Evolutionary conservation across 164 flowering plant genomes (phyloP).

Genomic region (Dillenia turbinata): DNA sequence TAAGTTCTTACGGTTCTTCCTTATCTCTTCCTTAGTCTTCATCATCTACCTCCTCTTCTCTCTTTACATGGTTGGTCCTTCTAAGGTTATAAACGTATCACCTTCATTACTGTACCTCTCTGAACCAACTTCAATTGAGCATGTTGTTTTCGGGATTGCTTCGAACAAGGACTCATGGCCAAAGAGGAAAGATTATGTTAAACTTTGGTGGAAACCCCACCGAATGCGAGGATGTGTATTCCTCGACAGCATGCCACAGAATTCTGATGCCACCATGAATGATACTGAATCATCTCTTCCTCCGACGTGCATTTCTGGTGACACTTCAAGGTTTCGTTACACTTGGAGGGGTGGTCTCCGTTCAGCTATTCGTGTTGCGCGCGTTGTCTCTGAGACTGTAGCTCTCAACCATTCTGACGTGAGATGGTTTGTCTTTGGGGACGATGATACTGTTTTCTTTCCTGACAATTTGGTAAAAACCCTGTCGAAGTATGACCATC

Average conservation of each 20-base stretch:
- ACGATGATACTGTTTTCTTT: conserved; percentile 57
- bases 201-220: conserved; percentile 45
- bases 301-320: conserved; percentile 41
- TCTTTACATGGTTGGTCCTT: not conserved
- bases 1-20: not conserved
- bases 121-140: conserved; percentile 25
- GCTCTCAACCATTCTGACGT: conserved; percentile 30
- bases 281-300: not conserved
- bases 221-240: conserved; percentile 52
- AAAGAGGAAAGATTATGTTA: conserved; percentile 21
- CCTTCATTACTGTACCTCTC: not conserved
- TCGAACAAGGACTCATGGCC: conserved; percentile 38
- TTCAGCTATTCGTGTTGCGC: conserved; percentile 49
- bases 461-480: conserved; percentile 48
- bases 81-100: not conserved
- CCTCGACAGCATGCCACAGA: conserved; percentile 24
- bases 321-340: conserved; percentile 53
- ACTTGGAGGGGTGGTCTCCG: conserved; percentile 33
- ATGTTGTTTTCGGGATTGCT: conserved; percentile 50
- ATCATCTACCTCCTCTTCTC: not conserved
- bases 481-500: conserved; percentile 52
- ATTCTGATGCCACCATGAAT: not conserved
- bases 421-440: conserved; percentile 62
- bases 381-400: conserved; percentile 47
- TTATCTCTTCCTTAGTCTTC: not conserved